Base-by-base conservation (phyloP, 495 filamentous ascomycete species). In the Bombardia bombarda region DNA sequence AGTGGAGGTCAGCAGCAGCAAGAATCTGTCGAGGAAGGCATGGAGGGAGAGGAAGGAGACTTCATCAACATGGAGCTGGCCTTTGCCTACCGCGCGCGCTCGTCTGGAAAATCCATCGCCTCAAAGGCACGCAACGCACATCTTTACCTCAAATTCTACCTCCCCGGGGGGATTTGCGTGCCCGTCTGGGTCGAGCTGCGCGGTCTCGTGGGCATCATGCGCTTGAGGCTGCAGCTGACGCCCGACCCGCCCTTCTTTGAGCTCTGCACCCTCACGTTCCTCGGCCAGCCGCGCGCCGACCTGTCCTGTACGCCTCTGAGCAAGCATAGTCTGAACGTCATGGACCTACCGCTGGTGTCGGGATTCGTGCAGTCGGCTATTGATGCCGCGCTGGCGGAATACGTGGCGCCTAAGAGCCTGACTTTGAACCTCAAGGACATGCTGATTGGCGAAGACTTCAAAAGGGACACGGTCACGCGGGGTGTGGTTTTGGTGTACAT, bases 231-330 rank as follows among this genome's bases (percentile, higher is more conserved):
- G 14, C 82, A 86, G 47, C 67, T 86, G 3, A 78, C 74, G 12
- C 82, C 83, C 3, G 82, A 86, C 51, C 83, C 82, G 3, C 82
- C 82, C 1, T 86, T 86, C 61, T 74, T 86, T 56, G 68, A 75
- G 30, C 66, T 86, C 7, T 81, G 74, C 50, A 86, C 82, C 0
- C 52, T 86, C 38, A 84, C 81, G 1, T 78, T 86, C 48, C 74
- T 86, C n/a, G 82, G 82, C n/a, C 83, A 86, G 55, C 83, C 83
- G 0, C 75, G 77, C 50, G 82, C 79, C n/a, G 75, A 80, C 41
- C 56, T 87, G 3, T 77, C 78, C 0, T 86, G 83, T 47, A 68
- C 77, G 10, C 83, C 83, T 4, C 66, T 87, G 22, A 75, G 73
- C 17, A 81, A 80, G 52, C 72, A 77, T 36, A 76, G 72, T 21